Conservation (phyloP, 2,329 filamentous ascomycete genomes). For the Xylariales sp. region DNA sequence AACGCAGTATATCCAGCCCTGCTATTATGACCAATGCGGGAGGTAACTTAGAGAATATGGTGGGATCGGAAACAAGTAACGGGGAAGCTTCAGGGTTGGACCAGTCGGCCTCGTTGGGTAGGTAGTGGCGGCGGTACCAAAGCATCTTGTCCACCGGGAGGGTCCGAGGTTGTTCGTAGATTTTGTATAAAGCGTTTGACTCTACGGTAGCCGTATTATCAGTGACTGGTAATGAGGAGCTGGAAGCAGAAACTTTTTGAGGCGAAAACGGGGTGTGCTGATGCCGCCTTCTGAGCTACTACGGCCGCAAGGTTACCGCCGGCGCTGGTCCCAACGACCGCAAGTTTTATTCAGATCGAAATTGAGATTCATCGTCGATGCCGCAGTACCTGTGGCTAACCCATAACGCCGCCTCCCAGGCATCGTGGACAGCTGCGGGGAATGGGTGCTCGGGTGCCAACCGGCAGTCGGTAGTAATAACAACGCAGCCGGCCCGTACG, state of each 20-base stretch:
- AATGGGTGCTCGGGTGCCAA: slow-evolving; percentile 54
- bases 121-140: slow-evolving; percentile 56
- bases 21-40: slow-evolving; percentile 48
- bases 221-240: slow-evolving; percentile 52
- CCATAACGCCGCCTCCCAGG: slow-evolving; percentile 52
- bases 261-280: slow-evolving; percentile 35
- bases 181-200: slow-evolving; percentile 43
- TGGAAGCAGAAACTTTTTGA: slow-evolving; percentile 37
- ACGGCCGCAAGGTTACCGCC: slow-evolving; percentile 48
- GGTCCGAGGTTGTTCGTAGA: slow-evolving; percentile 46
- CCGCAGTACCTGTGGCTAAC: too few relatives aligned
- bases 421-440: slow-evolving; percentile 53
- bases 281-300: too few relatives aligned
- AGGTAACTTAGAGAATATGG: slow-evolving; percentile 46
- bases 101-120: slow-evolving; percentile 42
- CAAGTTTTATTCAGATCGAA: slow-evolving; percentile 39
- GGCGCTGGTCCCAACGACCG: slow-evolving; percentile 45
- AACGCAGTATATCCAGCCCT: slow-evolving; percentile 51
- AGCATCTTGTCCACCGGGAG: slow-evolving; percentile 54
- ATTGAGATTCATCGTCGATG: slow-evolving; percentile 23
- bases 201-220: slow-evolving; percentile 48
- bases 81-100: slow-evolving; percentile 49
- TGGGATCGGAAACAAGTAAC: slow-evolving; percentile 42
- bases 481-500: slow-evolving; percentile 42
- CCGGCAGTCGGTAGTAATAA: slow-evolving; percentile 53